These are phyloP conservation scores for Verticillium alfalfae DNA, from an alignment of 2,329 filamentous ascomycete genomes.

Conservation along the genomic window DNA sequence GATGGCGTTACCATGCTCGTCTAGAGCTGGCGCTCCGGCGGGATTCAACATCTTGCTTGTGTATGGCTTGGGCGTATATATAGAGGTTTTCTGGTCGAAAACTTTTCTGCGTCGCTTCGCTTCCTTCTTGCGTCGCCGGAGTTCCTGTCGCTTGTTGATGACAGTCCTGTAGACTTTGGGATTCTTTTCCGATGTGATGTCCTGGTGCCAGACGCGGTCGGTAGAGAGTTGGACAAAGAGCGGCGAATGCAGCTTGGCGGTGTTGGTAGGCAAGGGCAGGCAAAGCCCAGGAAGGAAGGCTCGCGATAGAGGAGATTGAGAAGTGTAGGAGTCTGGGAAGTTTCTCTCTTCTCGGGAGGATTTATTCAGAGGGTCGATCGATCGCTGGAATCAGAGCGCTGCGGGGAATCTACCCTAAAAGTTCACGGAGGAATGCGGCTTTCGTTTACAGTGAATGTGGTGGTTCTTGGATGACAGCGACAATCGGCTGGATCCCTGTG, in stretches of 20 bases:
- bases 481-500: not conserved
- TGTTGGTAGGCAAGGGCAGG: constrained; percentile 7
- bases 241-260: constrained; percentile 67
- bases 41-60: constrained; percentile 40
- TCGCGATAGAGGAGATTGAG: not conserved
- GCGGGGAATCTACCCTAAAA: not conserved
- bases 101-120: constrained; percentile 28
- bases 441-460: not conserved
- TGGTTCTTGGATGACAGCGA: not conserved
- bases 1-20: constrained; percentile 8
- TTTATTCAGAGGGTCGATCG: not conserved
- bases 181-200: constrained; percentile 7
- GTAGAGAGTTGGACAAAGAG: constrained; percentile 57
- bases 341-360: not conserved
- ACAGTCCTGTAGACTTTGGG: constrained; percentile 16
- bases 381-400: not conserved
- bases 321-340: not conserved
- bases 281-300: not conserved
- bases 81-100: constrained; percentile 34
- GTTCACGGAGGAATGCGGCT: not conserved
- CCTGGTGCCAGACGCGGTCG: constrained; percentile 29
- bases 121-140: constrained; percentile 25
- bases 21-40: constrained; percentile 15
- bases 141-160: constrained; percentile 24
- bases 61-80: constrained; percentile 36